Conservation (phyloP, 169 alveolate genomes). For the Perkinsus chesapeaki region DNA sequence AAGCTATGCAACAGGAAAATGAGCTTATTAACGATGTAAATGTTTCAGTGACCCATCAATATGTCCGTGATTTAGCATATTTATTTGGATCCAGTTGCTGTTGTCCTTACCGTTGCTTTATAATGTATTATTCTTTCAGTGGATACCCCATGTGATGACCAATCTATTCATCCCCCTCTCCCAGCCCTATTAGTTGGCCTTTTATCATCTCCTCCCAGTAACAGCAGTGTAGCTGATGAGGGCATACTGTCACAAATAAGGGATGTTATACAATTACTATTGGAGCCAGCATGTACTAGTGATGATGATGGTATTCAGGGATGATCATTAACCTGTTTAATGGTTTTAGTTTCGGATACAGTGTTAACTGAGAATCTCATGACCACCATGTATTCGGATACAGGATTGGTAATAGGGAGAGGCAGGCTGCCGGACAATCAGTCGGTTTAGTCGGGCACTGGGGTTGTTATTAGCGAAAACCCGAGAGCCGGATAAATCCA, state of each 20-base stretch:
- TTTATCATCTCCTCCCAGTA: background rate
- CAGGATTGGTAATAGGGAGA: background rate
- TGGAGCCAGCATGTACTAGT: background rate
- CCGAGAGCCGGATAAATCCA: no score
- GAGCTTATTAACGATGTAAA: no score
- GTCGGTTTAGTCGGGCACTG: no score
- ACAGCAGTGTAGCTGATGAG: background rate
- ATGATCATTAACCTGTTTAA: no score
- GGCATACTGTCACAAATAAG: background rate
- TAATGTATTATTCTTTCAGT: background rate
- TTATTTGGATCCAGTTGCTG: no score
- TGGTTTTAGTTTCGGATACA: background rate
- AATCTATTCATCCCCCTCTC: background rate
- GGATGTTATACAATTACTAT: background rate
- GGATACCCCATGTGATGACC: background rate
- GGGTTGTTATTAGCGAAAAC: no score
- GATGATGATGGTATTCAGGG: no score
- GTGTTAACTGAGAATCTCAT: background rate
- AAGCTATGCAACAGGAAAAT: no score
- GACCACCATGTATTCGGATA: background rate
- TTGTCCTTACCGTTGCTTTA: no score
- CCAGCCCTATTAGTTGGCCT: background rate
- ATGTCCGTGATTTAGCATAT: no score
- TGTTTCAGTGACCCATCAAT: no score
- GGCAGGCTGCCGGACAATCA: no score